phyloP scores from a whole-genome alignment of 306 rosid species.

The Nissolia schottii region DNA sequence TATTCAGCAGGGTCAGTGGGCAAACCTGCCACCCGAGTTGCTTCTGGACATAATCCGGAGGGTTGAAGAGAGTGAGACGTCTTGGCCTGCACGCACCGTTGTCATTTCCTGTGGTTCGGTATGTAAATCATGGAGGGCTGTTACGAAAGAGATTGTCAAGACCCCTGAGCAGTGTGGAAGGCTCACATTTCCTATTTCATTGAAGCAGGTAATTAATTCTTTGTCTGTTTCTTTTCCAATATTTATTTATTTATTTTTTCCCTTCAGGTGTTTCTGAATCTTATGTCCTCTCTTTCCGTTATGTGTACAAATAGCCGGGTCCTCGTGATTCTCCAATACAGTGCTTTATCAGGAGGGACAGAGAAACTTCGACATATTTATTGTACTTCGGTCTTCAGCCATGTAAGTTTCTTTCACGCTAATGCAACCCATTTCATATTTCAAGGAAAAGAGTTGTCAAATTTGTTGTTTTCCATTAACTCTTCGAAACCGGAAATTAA shows the following conservation, averaged over 20 bases:
- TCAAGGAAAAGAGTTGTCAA: background rate
- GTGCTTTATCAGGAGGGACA: slow-evolving; percentile 75
- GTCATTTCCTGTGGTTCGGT: slow-evolving; percentile 75
- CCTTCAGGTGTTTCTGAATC: background rate
- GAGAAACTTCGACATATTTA: slow-evolving; percentile 63
- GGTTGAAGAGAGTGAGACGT: slow-evolving; percentile 72
- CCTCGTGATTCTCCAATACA: slow-evolving; percentile 75
- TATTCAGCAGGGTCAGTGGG: slow-evolving; percentile 62
- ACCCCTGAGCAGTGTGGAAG: slow-evolving; percentile 84
- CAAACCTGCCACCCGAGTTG: slow-evolving; percentile 67
- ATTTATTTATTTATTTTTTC: background rate
- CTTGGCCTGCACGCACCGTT: slow-evolving; percentile 72
- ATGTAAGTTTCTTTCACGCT: slow-evolving; percentile 46
- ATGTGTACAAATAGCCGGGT: slow-evolving; percentile 58
- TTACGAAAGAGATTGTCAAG: slow-evolving; percentile 63
- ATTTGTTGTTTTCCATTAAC: background rate
- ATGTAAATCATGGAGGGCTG: slow-evolving; percentile 76
- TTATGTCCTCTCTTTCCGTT: slow-evolving; percentile 3
- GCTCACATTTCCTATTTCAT: slow-evolving; percentile 83
- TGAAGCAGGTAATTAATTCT: slow-evolving; percentile 69
- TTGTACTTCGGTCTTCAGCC: slow-evolving; percentile 70
- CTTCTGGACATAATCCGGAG: slow-evolving; percentile 74
- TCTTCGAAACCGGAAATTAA: background rate
- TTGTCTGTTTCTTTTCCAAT: background rate
- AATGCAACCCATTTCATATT: background rate